Evolutionary conservation across 306 rosid species (phyloP).

Genomic region (Senna siamea): DNA sequence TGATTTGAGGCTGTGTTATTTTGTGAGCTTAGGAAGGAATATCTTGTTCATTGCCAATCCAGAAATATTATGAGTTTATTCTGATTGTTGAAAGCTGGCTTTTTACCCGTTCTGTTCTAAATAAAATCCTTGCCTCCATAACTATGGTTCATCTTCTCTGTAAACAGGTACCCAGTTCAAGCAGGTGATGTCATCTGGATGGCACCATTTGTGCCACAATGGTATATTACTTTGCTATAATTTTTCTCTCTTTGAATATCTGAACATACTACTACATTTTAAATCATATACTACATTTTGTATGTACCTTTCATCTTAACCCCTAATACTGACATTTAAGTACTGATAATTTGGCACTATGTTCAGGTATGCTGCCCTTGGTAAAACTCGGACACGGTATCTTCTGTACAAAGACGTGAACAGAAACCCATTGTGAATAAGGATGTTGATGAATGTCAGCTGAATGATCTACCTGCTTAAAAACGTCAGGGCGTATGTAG

Average conservation of each 20-base stretch:
- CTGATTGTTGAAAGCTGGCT: conserved; percentile 13
- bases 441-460: conserved; percentile 33
- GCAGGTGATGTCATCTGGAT: conserved; percentile 97
- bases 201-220: conserved; percentile 98
- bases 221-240: conserved; percentile 48
- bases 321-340: conserved; percentile 11
- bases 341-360: conserved; percentile 18
- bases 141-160: conserved; percentile 8
- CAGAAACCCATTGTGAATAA: conserved; percentile 63
- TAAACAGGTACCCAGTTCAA: conserved; percentile 85
- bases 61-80: conserved; percentile 28
- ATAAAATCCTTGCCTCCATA: not conserved
- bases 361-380: conserved; percentile 94
- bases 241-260: not conserved
- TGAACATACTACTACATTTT: not conserved
- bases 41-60: not conserved
- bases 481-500: not conserved
- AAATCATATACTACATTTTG: conserved; percentile 12
- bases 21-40: not conserved
- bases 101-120: conserved; percentile 10
- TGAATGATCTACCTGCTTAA: conserved; percentile 16
- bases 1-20: conserved; percentile 9
- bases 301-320: conserved; percentile 25
- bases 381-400: conserved; percentile 81
- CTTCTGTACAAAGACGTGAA: conserved; percentile 89